These are phyloP conservation scores for Boletus rufocinnamomeus DNA, from an alignment of 768 basidiomycete genomes.

Conservation along the genomic window DNA sequence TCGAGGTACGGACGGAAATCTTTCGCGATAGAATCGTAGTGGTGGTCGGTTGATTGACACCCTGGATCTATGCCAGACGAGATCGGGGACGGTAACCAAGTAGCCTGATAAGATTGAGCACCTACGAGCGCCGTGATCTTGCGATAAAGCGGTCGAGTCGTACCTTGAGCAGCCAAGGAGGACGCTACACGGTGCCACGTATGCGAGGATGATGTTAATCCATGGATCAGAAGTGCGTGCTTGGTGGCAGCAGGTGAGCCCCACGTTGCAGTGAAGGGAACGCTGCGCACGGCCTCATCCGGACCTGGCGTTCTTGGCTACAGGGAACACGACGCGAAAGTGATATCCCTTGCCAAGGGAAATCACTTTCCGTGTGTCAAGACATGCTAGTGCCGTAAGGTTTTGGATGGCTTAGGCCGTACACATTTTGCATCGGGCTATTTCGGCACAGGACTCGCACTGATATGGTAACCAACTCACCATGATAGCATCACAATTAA, in stretches of 20 bases:
- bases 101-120: constrained; percentile 15
- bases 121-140: background rate
- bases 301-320: too few relatives aligned
- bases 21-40: constrained; percentile 8
- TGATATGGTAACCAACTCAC: too few relatives aligned
- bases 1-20: constrained; percentile 25
- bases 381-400: too few relatives aligned
- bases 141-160: background rate
- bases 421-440: too few relatives aligned
- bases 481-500: constrained; percentile 10
- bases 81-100: constrained; percentile 26
- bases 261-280: constrained; percentile 23
- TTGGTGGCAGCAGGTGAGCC: constrained; percentile 26
- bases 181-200: constrained; percentile 23
- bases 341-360: too few relatives aligned
- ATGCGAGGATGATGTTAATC: constrained; percentile 22
- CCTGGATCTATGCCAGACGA: constrained; percentile 20
- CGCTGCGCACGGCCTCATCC: too few relatives aligned
- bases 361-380: too few relatives aligned
- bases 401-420: too few relatives aligned
- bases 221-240: constrained; percentile 32
- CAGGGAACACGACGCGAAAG: too few relatives aligned
- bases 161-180: constrained; percentile 22
- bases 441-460: too few relatives aligned
- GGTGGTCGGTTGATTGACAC: constrained; percentile 16